Percentiles rank a stretch among this genome's conserved stretches.
phyloP scores from a whole-genome alignment of 495 filamentous ascomycete genomes.

The Parathielavia appendiculata region DNA sequence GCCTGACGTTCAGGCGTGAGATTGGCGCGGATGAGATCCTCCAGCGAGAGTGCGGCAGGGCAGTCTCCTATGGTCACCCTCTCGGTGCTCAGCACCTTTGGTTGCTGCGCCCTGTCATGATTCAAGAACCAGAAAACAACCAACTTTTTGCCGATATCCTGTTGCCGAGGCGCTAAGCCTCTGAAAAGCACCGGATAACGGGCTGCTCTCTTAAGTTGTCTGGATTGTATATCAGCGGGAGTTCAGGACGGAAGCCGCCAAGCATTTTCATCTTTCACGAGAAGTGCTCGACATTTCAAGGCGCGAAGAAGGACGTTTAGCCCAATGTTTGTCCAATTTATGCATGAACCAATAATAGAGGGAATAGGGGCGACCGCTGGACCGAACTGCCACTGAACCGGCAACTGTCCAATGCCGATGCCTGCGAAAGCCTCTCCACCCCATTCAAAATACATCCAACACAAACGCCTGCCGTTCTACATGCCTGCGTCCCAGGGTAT shows the following conservation, averaged over 20 bases:
- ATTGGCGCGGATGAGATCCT: no score
- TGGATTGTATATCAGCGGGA: neutral
- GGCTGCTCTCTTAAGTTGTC: neutral
- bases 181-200: neutral
- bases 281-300: neutral
- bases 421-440: conserved; percentile 7
- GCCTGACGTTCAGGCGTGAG: no score
- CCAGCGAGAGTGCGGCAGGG: no score
- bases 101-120: no score
- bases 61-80: no score
- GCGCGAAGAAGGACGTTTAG: neutral
- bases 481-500: neutral
- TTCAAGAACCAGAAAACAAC: no score
- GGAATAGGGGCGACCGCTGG: neutral
- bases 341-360: conserved; percentile 3
- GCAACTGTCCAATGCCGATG: conserved; percentile 2
- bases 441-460: neutral
- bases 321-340: neutral
- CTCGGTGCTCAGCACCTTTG: no score
- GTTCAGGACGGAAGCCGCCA: neutral
- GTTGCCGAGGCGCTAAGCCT: neutral
- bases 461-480: neutral
- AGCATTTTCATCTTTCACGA: neutral
- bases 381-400: neutral
- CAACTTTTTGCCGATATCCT: neutral